phyloP scores from a whole-genome alignment of 371 early-diverging fungal genomes.

The Funneliformis caledonium region DNA sequence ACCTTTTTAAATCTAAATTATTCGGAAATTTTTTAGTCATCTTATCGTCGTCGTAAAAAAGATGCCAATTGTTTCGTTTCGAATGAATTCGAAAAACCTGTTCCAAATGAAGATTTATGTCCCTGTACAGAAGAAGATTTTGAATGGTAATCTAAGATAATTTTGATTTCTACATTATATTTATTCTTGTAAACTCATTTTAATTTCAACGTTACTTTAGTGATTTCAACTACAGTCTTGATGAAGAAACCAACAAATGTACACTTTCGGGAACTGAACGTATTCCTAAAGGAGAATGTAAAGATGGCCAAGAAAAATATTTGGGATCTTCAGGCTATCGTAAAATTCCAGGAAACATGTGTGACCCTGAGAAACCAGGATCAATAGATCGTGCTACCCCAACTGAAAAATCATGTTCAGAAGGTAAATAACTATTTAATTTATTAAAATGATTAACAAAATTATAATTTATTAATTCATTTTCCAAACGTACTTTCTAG shows the following conservation, averaged over 20 bases:
- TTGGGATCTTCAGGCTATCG: slow-evolving; percentile 87
- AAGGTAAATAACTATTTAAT: slow-evolving; percentile 20
- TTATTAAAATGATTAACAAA: background rate
- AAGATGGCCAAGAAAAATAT: slow-evolving; percentile 65
- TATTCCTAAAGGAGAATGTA: slow-evolving; percentile 62
- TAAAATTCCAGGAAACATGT: slow-evolving; percentile 81
- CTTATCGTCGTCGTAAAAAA: slow-evolving; percentile 76
- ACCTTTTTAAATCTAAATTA: background rate
- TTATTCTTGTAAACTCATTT: background rate
- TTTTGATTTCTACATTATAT: background rate
- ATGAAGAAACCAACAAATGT: slow-evolving; percentile 58
- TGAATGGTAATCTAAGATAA: slow-evolving; percentile 65
- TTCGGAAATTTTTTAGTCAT: slow-evolving; percentile 34
- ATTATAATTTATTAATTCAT: background rate
- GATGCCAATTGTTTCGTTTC: slow-evolving; percentile 83
- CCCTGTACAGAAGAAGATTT: slow-evolving; percentile 83
- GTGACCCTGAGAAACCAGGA: slow-evolving; percentile 44
- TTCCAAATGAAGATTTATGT: slow-evolving; percentile 65
- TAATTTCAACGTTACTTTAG: background rate
- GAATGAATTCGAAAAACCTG: slow-evolving; percentile 62
- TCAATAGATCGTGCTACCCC: slow-evolving; percentile 62
- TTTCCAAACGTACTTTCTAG: background rate
- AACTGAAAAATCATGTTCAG: slow-evolving; percentile 64
- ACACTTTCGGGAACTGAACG: slow-evolving; percentile 57
- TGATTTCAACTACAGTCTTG: slow-evolving; percentile 78